These are phyloP conservation scores for Penicillium corylophilum DNA, from an alignment of 2,329 filamentous ascomycete species.

Conservation along the genomic window DNA sequence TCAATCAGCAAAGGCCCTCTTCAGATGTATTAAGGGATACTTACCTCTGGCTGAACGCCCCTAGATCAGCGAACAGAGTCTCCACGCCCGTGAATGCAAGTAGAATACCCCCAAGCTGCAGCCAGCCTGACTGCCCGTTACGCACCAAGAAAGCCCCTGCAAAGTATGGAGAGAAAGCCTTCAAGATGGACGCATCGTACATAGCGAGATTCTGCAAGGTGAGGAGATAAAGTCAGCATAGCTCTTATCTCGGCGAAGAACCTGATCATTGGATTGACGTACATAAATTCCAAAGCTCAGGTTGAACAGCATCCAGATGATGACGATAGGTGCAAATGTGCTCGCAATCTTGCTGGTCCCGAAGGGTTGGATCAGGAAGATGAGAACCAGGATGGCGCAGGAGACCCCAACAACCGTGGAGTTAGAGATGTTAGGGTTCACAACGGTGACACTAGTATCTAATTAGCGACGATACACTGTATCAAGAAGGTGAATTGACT, in stretches of 20 bases:
- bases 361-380: not conserved
- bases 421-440: not conserved
- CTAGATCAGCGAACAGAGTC: conserved; percentile 2
- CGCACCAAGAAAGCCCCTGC: not conserved
- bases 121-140: not conserved
- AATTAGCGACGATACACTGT: no score
- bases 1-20: not conserved
- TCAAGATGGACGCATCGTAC: not conserved
- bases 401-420: not conserved
- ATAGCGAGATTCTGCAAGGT: not conserved
- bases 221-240: no score
- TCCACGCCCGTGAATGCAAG: conserved; percentile 3
- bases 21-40: not conserved
- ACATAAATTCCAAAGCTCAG: not conserved
- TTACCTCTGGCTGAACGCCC: conserved; percentile 6
- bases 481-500: no score
- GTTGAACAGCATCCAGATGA: not conserved
- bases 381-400: not conserved
- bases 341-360: not conserved
- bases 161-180: not conserved
- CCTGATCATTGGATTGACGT: no score
- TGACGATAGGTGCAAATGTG: not conserved
- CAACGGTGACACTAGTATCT: not conserved
- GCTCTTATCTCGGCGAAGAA: no score
- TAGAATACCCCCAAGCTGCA: not conserved